Percentiles rank a stretch among this genome's conserved stretches.
These are phyloP conservation scores for Mentha longifolia DNA, from an alignment of 257 asterid species.

Conservation along the genomic window DNA sequence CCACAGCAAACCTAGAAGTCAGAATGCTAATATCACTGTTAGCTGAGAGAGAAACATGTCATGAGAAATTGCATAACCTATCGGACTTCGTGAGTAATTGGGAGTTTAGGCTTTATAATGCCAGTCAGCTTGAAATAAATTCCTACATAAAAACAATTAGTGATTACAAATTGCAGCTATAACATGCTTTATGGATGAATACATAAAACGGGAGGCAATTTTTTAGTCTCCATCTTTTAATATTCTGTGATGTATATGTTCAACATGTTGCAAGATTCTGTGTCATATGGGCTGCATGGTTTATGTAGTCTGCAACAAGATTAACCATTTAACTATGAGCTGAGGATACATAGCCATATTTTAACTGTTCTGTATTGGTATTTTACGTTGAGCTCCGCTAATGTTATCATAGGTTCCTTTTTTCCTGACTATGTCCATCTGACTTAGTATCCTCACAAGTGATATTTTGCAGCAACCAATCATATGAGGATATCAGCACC, in stretches of 20 bases:
- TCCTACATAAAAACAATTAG: background rate
- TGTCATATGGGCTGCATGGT: background rate
- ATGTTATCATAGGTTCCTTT: slow-evolving; percentile 9
- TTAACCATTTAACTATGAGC: slow-evolving; percentile 18
- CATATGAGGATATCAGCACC: slow-evolving; percentile 63
- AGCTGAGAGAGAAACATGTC: background rate
- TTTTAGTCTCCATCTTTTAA: background rate
- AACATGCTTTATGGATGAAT: slow-evolving; percentile 10
- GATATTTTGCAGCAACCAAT: slow-evolving; percentile 73
- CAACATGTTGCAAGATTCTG: slow-evolving; percentile 3
- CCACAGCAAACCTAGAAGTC: background rate
- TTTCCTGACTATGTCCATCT: slow-evolving; percentile 47
- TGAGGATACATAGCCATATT: slow-evolving; percentile 8
- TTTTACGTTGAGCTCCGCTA: slow-evolving; percentile 3
- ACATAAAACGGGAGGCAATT: background rate
- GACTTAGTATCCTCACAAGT: slow-evolving; percentile 76
- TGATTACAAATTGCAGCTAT: background rate
- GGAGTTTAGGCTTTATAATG: slow-evolving; percentile 4
- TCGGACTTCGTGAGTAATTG: background rate
- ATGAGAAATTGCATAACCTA: background rate
- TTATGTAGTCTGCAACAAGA: slow-evolving; percentile 1
- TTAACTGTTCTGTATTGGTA: background rate
- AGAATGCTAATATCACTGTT: slow-evolving; percentile 7
- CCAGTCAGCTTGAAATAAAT: slow-evolving; percentile 1
- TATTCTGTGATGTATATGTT: background rate